phyloP scores from a whole-genome alignment of 495 filamentous ascomycete genomes.

The Penicillium robsamsonii region DNA sequence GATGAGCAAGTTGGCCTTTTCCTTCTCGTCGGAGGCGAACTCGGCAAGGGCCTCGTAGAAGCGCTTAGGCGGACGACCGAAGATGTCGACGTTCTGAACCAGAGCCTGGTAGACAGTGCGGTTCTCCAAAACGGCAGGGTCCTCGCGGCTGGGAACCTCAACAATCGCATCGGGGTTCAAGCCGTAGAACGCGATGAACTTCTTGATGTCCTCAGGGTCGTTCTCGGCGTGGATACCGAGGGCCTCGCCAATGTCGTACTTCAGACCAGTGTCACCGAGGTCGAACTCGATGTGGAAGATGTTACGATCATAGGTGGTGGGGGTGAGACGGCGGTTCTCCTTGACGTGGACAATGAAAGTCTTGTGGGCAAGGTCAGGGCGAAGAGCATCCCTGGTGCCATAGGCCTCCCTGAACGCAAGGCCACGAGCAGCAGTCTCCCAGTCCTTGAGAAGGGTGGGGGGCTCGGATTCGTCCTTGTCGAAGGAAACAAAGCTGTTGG shows the following conservation, averaged over 20 bases:
- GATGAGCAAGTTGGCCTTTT: slow-evolving; percentile 75
- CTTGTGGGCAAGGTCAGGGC: slow-evolving; percentile 82
- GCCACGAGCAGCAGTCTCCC: slow-evolving; percentile 80
- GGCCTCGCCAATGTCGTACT: slow-evolving; percentile 97
- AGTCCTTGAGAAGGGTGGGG: slow-evolving; percentile 63
- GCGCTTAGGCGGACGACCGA: slow-evolving; percentile 91
- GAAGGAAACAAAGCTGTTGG: slow-evolving; percentile 80
- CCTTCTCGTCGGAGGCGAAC: slow-evolving; percentile 76
- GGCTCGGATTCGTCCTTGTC: slow-evolving; percentile 73
- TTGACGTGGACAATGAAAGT: slow-evolving; percentile 86
- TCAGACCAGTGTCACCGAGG: slow-evolving; percentile 82
- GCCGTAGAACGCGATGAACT: slow-evolving; percentile 88
- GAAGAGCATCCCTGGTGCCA: slow-evolving; percentile 65
- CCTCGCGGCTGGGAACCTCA: slow-evolving; percentile 85
- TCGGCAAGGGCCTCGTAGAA: slow-evolving; percentile 94
- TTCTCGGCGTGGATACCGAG: slow-evolving; percentile 96
- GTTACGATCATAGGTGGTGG: slow-evolving; percentile 87
- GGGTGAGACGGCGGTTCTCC: slow-evolving; percentile 92
- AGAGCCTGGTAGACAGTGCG: slow-evolving; percentile 92
- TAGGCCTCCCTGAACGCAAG: slow-evolving; percentile 95
- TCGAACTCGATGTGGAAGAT: slow-evolving; percentile 99
- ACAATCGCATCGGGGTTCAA: slow-evolving; percentile 79
- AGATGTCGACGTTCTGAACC: slow-evolving; percentile 93
- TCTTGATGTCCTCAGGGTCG: slow-evolving; percentile 68
- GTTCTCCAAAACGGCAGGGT: slow-evolving; percentile 72